A percentile compares a stretch with the other conserved stretches of the same genome.
Conservation (phyloP, 495 filamentous ascomycete genomes). For the Penicillium bialowiezense region DNA sequence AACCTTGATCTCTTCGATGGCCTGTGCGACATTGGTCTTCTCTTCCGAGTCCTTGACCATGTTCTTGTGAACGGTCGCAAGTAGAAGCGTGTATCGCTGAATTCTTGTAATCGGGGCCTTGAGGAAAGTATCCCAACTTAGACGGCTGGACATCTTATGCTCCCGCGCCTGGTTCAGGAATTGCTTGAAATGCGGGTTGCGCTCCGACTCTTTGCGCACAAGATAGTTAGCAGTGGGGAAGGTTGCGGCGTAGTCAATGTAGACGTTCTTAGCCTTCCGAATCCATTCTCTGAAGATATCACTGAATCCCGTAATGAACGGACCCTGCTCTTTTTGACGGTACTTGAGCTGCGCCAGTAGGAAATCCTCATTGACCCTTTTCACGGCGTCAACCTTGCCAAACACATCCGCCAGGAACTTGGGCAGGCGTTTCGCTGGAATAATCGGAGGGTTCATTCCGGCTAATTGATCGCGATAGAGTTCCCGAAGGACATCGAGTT, state of each 20-base stretch:
- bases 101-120: conserved; percentile 91
- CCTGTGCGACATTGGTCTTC: conserved; percentile 77
- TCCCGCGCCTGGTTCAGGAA: conserved; percentile 78
- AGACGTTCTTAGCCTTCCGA: conserved; percentile 81
- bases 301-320: conserved; percentile 90
- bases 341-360: conserved; percentile 96
- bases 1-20: conserved; percentile 91
- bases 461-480: conserved; percentile 84
- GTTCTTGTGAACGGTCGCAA: conserved; percentile 80
- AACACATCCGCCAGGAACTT: conserved; percentile 86
- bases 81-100: conserved; percentile 83
- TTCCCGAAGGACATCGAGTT: conserved; percentile 76
- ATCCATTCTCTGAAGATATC: conserved; percentile 99
- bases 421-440: conserved; percentile 66
- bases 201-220: conserved; percentile 78
- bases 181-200: conserved; percentile 80
- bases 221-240: conserved; percentile 82
- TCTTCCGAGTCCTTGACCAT: conserved; percentile 85
- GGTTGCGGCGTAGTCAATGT: conserved; percentile 87
- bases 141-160: conserved; percentile 76
- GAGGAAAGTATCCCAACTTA: conserved; percentile 92
- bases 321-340: conserved; percentile 93
- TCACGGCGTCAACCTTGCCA: conserved; percentile 83
- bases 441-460: conserved; percentile 73
- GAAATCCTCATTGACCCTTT: conserved; percentile 89